These are phyloP conservation scores for Bimuria novae-zelandiae DNA, from an alignment of 2,329 filamentous ascomycete genomes.

Conservation along the genomic window DNA sequence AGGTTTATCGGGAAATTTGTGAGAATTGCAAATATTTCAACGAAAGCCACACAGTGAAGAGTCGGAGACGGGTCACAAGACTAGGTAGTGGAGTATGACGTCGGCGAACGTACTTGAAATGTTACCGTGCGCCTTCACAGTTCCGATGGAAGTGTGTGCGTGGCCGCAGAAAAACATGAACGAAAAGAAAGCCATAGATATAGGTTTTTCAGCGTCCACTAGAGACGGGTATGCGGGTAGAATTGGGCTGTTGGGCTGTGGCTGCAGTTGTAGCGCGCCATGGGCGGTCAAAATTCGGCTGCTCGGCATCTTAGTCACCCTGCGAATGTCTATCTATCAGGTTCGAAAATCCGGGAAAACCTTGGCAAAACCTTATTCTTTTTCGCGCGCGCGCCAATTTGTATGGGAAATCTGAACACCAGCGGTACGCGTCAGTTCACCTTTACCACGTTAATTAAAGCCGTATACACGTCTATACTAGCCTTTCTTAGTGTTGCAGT, in stretches of 20 bases:
- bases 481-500: no score
- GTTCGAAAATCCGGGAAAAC: no score
- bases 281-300: background rate
- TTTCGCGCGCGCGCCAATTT: no score
- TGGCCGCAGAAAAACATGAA: no score
- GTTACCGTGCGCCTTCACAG: background rate
- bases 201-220: background rate
- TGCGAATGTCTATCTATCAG: no score
- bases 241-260: background rate
- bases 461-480: no score
- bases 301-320: background rate
- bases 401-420: no score
- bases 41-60: background rate
- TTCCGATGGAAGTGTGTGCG: background rate
- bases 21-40: background rate
- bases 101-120: background rate
- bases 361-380: no score
- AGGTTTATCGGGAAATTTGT: background rate
- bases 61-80: background rate
- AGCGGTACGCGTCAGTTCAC: no score
- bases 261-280: background rate
- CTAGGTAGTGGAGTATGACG: conserved; percentile 1
- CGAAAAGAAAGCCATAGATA: background rate
- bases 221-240: background rate
- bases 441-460: no score